Evolutionary conservation across 192 early-diverging fungal genomes (phyloP).

Genomic region (Ambispora gerdemannii): DNA sequence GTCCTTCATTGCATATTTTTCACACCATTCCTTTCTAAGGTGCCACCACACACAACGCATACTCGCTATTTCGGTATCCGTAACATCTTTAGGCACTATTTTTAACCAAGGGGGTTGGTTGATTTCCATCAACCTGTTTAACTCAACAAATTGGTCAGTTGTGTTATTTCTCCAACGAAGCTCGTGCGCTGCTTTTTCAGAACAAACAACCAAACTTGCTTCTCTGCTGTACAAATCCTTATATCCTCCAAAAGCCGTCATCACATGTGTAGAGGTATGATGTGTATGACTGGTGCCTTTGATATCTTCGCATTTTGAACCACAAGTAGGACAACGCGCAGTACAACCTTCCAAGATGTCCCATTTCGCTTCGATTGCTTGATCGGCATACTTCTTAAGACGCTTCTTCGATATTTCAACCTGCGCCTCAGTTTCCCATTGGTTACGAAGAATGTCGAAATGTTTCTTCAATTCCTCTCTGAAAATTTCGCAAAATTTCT

Average conservation of each 20-base stretch:
- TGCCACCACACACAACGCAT: neutral
- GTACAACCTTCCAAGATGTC: neutral
- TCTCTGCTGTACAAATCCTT: neutral
- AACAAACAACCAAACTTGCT: neutral
- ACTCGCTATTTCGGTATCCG: neutral
- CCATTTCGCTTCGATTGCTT: neutral
- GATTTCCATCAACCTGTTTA: neutral
- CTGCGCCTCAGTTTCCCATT: no score
- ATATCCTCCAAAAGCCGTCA: neutral
- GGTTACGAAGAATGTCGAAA: no score
- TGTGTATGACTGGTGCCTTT: neutral
- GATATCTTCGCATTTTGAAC: neutral
- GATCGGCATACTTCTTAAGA: no score
- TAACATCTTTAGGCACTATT: neutral
- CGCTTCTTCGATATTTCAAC: no score
- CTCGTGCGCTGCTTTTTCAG: neutral
- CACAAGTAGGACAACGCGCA: neutral
- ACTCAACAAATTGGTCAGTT: neutral
- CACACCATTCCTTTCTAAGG: neutral
- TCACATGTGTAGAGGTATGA: neutral
- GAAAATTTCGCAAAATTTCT: no score
- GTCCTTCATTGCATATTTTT: neutral
- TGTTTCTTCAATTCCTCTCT: no score
- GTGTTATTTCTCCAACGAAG: neutral
- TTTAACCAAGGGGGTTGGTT: neutral